Base-by-base conservation (phyloP, 345 rosid genomes). In the Gossypium longicalyx region DNA sequence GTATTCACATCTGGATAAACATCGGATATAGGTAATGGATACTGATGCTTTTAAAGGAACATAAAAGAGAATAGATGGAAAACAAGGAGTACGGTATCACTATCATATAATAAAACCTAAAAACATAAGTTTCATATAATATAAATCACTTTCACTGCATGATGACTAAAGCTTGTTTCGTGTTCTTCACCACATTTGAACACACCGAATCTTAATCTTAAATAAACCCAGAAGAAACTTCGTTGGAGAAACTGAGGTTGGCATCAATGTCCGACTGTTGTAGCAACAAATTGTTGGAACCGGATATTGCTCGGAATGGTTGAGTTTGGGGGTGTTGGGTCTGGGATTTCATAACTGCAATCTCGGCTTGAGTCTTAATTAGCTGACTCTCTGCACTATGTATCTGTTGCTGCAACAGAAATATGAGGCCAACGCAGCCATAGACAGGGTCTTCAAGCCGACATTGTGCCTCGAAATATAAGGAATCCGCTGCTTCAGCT, bases 401-500 rank as follows among this genome's bases (percentile, higher is more conserved):
- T 74, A 89, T 87, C n/a, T 90, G 85, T 45, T 82, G 83, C 23
- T 90, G 82, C 0, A 90, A 80, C 15, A 56, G 43, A 27, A 78
- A 78, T 48, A 90, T 74, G n/a, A 84, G 77, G 17, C 88, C 88
- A 44, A 81, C 91, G 60, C 89, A 86, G 2, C 97, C 94, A 60
- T 89, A 87, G 29, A 89, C 86, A 17, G 91, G 90, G 38, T 89
- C 87, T 74, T 81, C 78, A 57, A 82, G 71, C 76, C 93, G 82
- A 73, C 89, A 81, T 53, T 73, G 73, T 22, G 97, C 91, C 79
- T 89, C 95, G 38, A 84, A 88, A 23, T 76, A 77, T 53, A 90
- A 65, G 17, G 90, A 82, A 51, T 88, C 85, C 10, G 86, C 90
- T 53, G 92, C 87, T 75, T 76, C 78, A 17, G 64, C 86, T 73